These are phyloP conservation scores for Thermomyces lanuginosus DNA, from an alignment of 2,329 filamentous ascomycete genomes.

Conservation along the genomic window DNA sequence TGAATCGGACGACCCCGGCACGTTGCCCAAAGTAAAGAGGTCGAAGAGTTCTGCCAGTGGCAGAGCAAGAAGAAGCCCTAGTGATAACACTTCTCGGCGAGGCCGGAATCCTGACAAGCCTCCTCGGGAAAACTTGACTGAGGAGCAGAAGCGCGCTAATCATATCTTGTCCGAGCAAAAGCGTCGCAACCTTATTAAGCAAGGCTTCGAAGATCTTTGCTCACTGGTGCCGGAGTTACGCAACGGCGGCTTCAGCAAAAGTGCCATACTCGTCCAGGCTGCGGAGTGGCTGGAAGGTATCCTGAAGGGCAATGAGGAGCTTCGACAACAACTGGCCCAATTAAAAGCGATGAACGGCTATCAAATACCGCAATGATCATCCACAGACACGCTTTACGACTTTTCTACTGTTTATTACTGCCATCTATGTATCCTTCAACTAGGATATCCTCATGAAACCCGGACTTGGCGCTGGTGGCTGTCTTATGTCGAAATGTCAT, in stretches of 20 bases:
- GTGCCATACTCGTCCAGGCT: slow-evolving; percentile 57
- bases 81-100: slow-evolving; percentile 23
- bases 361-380: slow-evolving; percentile 19
- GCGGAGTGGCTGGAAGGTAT: slow-evolving; percentile 65
- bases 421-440: neutral
- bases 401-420: slow-evolving; percentile 5
- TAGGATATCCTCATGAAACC: no score
- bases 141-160: slow-evolving; percentile 70
- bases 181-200: slow-evolving; percentile 61
- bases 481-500: no score
- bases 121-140: slow-evolving; percentile 46
- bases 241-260: slow-evolving; percentile 67
- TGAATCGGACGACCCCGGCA: slow-evolving; percentile 20
- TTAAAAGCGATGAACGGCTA: slow-evolving; percentile 25
- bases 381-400: slow-evolving; percentile 13
- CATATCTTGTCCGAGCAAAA: slow-evolving; percentile 83
- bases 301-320: slow-evolving; percentile 47
- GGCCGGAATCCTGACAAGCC: slow-evolving; percentile 16
- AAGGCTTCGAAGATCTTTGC: slow-evolving; percentile 67
- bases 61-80: slow-evolving; percentile 18
- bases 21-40: slow-evolving; percentile 29
- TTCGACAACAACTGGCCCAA: slow-evolving; percentile 39
- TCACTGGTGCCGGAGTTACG: slow-evolving; percentile 59
- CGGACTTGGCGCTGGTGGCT: no score
- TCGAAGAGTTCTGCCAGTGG: slow-evolving; percentile 27